Evolutionary conservation across 2,329 filamentous ascomycete species (phyloP).

Genomic region (Aspergillus sp.): DNA sequence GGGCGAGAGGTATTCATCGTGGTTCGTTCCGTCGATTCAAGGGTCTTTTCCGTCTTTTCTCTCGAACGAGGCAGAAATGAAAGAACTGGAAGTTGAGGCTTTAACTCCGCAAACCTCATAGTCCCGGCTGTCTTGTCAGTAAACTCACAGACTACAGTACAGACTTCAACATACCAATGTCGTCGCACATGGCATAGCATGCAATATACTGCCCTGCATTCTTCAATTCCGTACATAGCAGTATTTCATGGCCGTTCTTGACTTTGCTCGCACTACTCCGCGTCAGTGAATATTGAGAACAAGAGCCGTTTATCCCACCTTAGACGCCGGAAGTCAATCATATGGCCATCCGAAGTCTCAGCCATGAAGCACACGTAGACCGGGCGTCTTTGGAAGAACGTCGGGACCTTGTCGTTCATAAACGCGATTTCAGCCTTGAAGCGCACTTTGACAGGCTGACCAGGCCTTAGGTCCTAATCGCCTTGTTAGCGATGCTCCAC

Average conservation of each 20-base stretch:
- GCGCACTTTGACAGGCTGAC: constrained; percentile 45
- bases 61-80: constrained; percentile 31
- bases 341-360: constrained; percentile 57
- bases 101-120: constrained; percentile 43
- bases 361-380: constrained; percentile 66
- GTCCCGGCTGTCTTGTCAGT: constrained; percentile 43
- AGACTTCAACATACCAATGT: constrained; percentile 50
- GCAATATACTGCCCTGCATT: constrained; percentile 49
- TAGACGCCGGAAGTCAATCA: constrained; percentile 59
- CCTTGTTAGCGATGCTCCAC: constrained; percentile 4
- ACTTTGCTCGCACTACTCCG: constrained; percentile 52
- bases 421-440: constrained; percentile 62
- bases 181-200: constrained; percentile 72
- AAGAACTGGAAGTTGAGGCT: constrained; percentile 39
- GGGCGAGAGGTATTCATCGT: constrained; percentile 9
- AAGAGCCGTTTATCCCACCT: constrained; percentile 34
- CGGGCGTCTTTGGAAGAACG: constrained; percentile 53
- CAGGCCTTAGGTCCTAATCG: constrained; percentile 24
- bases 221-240: constrained; percentile 49
- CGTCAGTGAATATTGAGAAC: constrained; percentile 15
- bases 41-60: constrained; percentile 2
- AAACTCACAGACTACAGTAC: background rate
- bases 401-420: constrained; percentile 54
- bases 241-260: constrained; percentile 50
- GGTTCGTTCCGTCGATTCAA: constrained; percentile 11